phyloP scores from a whole-genome alignment of 495 filamentous ascomycete genomes.

The Hypoxylon lenormandii region DNA sequence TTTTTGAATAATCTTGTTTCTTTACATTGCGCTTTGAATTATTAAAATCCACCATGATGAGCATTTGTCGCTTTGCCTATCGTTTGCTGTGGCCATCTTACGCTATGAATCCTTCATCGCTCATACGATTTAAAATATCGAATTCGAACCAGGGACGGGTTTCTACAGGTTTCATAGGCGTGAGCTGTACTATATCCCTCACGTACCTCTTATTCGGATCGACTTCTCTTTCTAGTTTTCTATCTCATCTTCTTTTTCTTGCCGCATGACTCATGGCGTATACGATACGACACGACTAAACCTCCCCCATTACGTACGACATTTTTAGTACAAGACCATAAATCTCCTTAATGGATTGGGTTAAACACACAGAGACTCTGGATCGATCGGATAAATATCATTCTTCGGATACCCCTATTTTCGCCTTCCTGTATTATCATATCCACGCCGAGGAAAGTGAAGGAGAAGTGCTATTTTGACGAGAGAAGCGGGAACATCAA shows the following conservation, averaged over 20 bases:
- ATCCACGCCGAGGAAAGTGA: constrained; percentile 37
- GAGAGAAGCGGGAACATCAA: constrained; percentile 19
- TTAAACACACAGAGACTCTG: constrained; percentile 27
- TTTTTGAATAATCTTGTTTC: constrained; percentile 33
- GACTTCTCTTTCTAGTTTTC: constrained; percentile 9
- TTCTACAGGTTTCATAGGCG: constrained; percentile 19
- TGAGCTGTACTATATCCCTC: constrained; percentile 12
- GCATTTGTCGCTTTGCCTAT: constrained; percentile 28
- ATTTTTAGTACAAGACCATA: constrained; percentile 20
- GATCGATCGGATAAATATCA: constrained; percentile 44
- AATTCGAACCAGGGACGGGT: constrained; percentile 10
- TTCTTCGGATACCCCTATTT: constrained; percentile 48
- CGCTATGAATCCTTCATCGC: constrained; percentile 13
- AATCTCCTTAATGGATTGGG: constrained; percentile 32
- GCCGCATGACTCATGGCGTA: constrained; percentile 44
- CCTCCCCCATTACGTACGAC: constrained; percentile 33
- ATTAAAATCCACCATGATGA: constrained; percentile 43
- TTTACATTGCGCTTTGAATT: constrained; percentile 37
- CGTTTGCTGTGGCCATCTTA: constrained; percentile 21
- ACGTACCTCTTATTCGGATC: constrained; percentile 8
- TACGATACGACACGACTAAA: constrained; percentile 44
- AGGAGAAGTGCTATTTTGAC: constrained; percentile 42
- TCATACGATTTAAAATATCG: constrained; percentile 12
- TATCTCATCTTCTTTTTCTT: constrained; percentile 19
- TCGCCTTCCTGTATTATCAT: constrained; percentile 45